These are phyloP conservation scores for Sungouiella thailandica DNA, from an alignment of 805 yeast genomes.

Conservation along the genomic window DNA sequence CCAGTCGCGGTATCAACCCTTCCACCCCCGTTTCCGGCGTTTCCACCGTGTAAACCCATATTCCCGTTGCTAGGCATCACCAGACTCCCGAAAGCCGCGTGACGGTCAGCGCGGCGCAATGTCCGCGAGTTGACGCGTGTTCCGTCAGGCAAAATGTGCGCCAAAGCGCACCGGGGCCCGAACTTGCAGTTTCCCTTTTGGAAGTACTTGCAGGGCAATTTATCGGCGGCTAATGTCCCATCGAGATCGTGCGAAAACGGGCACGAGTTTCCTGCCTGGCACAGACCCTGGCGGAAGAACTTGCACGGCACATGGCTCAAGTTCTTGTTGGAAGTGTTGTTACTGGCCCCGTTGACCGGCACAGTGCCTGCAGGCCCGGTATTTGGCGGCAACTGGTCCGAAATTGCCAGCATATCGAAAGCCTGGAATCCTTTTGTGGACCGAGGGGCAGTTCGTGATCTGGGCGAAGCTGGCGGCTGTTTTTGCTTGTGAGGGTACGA, in stretches of 20 bases:
- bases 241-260: conserved; percentile 83
- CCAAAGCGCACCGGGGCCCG: conserved; percentile 91
- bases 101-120: no score
- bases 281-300: conserved; percentile 84
- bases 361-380: conserved; percentile 14
- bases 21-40: no score
- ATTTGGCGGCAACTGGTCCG: conserved; percentile 13
- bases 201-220: conserved; percentile 82
- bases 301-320: conserved; percentile 95
- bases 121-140: conserved; percentile 69
- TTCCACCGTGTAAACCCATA: no score
- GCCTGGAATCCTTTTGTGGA: conserved; percentile 3
- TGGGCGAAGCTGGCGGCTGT: background rate
- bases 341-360: conserved; percentile 4
- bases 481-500: conserved; percentile 1
- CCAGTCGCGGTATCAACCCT: no score
- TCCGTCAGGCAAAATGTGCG: conserved; percentile 87
- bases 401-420: conserved; percentile 6
- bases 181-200: conserved; percentile 96
- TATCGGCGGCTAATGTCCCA: conserved; percentile 44
- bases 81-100: no score
- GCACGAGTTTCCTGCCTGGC: conserved; percentile 91
- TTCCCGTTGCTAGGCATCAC: no score
- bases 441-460: conserved; percentile 2
- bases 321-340: conserved; percentile 34